Conservation (phyloP, 2,329 filamentous ascomycete genomes). For the Xylaria multiplex region DNA sequence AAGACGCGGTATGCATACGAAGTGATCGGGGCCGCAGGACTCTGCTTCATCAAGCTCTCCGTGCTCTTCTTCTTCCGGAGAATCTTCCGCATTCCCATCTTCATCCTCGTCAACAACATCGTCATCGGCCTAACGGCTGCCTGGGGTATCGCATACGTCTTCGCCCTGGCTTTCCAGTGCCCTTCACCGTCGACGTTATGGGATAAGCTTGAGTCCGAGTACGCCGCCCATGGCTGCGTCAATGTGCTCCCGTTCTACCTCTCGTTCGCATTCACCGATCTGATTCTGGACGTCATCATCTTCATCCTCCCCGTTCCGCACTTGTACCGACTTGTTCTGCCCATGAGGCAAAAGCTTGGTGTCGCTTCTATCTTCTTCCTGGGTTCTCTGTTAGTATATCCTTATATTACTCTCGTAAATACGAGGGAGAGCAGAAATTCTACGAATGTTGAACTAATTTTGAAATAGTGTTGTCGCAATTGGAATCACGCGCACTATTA, state of each 20-base stretch:
- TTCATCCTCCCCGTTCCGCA: slow-evolving; percentile 37
- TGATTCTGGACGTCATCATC: slow-evolving; percentile 36
- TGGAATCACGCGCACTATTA: slow-evolving; percentile 34
- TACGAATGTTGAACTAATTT: slow-evolving; percentile 4
- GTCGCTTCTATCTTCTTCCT: slow-evolving; percentile 37
- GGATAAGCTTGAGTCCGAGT: slow-evolving; percentile 37
- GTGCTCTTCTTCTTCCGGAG: slow-evolving; percentile 39
- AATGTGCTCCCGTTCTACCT: slow-evolving; percentile 31
- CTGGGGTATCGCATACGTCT: slow-evolving; percentile 36
- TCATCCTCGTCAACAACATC: slow-evolving; percentile 36
- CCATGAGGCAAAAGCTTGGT: slow-evolving; percentile 33
- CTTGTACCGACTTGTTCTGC: slow-evolving; percentile 31
- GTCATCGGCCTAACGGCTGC: slow-evolving; percentile 35
- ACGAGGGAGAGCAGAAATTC: not conserved
- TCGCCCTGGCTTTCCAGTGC: slow-evolving; percentile 38
- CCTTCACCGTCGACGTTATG: slow-evolving; percentile 27
- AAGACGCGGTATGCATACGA: slow-evolving; percentile 37
- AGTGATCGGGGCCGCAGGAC: slow-evolving; percentile 28
- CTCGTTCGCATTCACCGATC: slow-evolving; percentile 33
- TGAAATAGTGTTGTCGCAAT: slow-evolving; percentile 30
- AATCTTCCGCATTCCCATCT: slow-evolving; percentile 35
- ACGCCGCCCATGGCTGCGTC: slow-evolving; percentile 21
- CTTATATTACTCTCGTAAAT: not conserved
- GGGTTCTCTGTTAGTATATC: slow-evolving; percentile 34
- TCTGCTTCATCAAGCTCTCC: slow-evolving; percentile 35